Evolutionary conservation across 2,329 filamentous ascomycete species (phyloP).

Genomic region (Aspergillus japonicus): DNA sequence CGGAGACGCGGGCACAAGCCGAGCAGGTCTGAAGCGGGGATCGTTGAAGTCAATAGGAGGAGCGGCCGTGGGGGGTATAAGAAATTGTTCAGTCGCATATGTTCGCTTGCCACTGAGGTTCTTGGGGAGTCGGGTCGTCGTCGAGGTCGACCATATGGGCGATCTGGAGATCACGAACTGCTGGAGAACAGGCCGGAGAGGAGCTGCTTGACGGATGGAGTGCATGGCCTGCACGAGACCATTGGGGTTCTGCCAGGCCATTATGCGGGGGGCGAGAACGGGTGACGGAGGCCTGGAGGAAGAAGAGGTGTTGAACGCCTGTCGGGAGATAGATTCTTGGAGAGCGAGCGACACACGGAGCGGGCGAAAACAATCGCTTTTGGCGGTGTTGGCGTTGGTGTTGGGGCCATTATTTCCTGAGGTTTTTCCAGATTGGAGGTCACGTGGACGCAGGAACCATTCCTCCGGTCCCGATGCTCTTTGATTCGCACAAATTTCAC

Average conservation of each 20-base stretch:
- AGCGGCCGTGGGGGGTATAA: constrained; percentile 20
- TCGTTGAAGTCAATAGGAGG: constrained; percentile 35
- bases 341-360: too few species aligned
- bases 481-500: constrained; percentile 31
- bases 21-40: constrained; percentile 53
- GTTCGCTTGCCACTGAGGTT: constrained; percentile 23
- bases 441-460: constrained; percentile 28
- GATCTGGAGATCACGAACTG: constrained; percentile 27
- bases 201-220: constrained; percentile 29
- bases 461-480: constrained; percentile 26
- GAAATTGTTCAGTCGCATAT: constrained; percentile 29
- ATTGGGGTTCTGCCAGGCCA: constrained; percentile 40
- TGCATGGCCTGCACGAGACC: constrained; percentile 37
- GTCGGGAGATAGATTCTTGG: too few species aligned
- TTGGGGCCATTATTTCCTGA: constrained; percentile 15
- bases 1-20: constrained; percentile 77
- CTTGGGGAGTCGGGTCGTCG: constrained; percentile 11
- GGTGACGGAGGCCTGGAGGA: constrained; percentile 15
- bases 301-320: not conserved
- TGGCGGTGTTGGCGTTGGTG: constrained; percentile 8
- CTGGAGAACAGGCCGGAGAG: constrained; percentile 46
- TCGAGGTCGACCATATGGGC: constrained; percentile 14
- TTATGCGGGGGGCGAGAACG: constrained; percentile 19
- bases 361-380: not conserved
- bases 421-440: constrained; percentile 24